These are phyloP conservation scores for Sporisorium scitamineum DNA, from an alignment of 1,284 basidiomycete species.

Conservation along the genomic window DNA sequence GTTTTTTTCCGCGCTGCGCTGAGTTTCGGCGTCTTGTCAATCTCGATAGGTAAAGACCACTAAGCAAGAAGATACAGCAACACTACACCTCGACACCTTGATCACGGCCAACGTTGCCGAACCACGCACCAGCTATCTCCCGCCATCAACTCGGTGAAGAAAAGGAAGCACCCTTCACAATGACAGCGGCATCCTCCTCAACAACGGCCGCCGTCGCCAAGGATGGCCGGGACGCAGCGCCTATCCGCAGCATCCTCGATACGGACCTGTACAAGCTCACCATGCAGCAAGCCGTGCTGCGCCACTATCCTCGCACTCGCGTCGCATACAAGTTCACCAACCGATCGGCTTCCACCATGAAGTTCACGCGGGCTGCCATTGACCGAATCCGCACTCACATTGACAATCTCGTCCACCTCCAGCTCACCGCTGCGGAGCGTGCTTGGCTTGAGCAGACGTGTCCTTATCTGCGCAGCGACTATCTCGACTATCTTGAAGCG, in stretches of 20 bases:
- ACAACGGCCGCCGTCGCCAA: slow-evolving; percentile 5
- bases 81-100: too few relatives aligned
- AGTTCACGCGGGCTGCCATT: slow-evolving; percentile 79
- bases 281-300: slow-evolving; percentile 93
- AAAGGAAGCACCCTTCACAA: neutral
- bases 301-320: slow-evolving; percentile 79
- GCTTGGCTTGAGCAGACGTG: slow-evolving; percentile 79
- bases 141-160: neutral
- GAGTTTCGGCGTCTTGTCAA: too few relatives aligned
- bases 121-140: neutral
- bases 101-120: too few relatives aligned
- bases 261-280: slow-evolving; percentile 98
- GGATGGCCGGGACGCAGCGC: slow-evolving; percentile 18
- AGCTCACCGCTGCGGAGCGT: slow-evolving; percentile 77
- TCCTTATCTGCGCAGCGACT: slow-evolving; percentile 80
- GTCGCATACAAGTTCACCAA: slow-evolving; percentile 83
- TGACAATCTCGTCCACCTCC: slow-evolving; percentile 78
- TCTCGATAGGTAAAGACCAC: too few relatives aligned
- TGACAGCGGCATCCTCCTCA: neutral
- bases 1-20: too few relatives aligned
- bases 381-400: slow-evolving; percentile 74
- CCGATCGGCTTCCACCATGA: slow-evolving; percentile 76
- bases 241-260: slow-evolving; percentile 80
- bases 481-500: slow-evolving; percentile 80
- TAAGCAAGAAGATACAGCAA: too few relatives aligned